These are phyloP conservation scores for Coemansia sp. DNA, from an alignment of 192 early-diverging fungal genomes.

Conservation along the genomic window DNA sequence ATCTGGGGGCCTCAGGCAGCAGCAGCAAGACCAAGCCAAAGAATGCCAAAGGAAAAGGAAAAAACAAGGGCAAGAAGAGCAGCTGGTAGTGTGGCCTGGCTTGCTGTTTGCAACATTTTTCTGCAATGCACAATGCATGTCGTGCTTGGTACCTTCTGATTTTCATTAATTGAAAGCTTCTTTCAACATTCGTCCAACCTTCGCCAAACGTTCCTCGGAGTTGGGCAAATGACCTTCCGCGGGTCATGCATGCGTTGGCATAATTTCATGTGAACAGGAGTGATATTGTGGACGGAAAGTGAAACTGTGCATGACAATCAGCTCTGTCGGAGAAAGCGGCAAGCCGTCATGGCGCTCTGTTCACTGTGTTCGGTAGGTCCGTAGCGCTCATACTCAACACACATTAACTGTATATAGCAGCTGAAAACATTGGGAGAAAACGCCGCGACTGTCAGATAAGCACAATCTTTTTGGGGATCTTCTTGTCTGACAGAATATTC, in stretches of 20 bases:
- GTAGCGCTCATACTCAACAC: not conserved
- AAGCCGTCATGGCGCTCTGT: not conserved
- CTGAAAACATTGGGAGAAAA: not conserved
- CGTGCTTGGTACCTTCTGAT: conserved; percentile 4
- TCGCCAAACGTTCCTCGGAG: conserved; percentile 6
- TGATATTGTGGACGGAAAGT: no score
- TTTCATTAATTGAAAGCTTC: conserved; percentile 6
- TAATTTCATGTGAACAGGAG: not conserved
- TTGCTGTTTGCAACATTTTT: not conserved
- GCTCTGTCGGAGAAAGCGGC: no score
- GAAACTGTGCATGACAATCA: no score
- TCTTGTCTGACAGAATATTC: not conserved
- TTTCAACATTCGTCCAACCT: conserved; percentile 12
- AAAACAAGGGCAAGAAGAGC: conserved; percentile 29
- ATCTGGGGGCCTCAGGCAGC: not conserved
- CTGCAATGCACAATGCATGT: not conserved
- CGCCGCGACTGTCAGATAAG: conserved; percentile 1
- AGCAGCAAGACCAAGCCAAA: conserved; percentile 25
- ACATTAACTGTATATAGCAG: not conserved
- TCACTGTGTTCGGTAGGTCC: not conserved
- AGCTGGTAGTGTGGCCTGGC: conserved; percentile 10
- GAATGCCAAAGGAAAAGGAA: conserved; percentile 26
- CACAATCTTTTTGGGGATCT: not conserved
- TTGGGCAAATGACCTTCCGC: not conserved
- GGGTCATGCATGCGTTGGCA: not conserved